Evolutionary conservation across 1,284 basidiomycete genomes (phyloP), one percentile per base, ranked within the genome.

Genomic region (Marasmius sp.): DNA sequence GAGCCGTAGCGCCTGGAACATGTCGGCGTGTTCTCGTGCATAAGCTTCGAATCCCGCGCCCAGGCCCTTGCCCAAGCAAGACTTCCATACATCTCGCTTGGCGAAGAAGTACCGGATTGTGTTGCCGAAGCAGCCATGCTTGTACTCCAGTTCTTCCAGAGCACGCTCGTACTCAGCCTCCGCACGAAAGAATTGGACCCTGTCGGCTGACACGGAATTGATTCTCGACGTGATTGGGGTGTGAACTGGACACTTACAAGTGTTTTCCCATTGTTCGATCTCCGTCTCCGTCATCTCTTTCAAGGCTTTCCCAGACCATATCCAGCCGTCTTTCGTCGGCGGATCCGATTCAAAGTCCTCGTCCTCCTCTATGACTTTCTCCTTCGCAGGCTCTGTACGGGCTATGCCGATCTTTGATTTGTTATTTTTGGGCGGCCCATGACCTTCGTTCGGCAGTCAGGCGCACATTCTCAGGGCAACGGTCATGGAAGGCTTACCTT

Each of bases 131-230:
- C 71, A 70, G 0, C 63, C 68, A n/a, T 67, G 63, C 37, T 65
- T 67, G 3, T 55, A 61, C 36, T 72, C 69, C 53, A 66, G 65
- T 22, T 71, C 59, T 39, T 73, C 70, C 36, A 58, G 63, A 70
- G 69, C 70, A 5, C 68, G 64, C 10, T 67, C 51, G 68, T 70
- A 71, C 22, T 73, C 72, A 2, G 71, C 72, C 45, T 71, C 70
- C 1, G 71, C 68, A 11, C 70, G 61, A 22, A 69, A 73, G 69
- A 69, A 73, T 36, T 71, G 70, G 0, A 72, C 67, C 7, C 58
- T 61, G 63, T 73, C 69, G 2, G 68, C 70, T 73, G 22, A 12
- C 50, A 2, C n/a, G n/a, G n/a, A n/a, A n/a, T n/a, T 3, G 1
- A 38, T 8, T 51, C 14, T 9, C n/a, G 9, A n/a, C 16, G 20